Conservation (phyloP, 1,139 yeast genomes). For the Blastobotrys capitulatus region DNA sequence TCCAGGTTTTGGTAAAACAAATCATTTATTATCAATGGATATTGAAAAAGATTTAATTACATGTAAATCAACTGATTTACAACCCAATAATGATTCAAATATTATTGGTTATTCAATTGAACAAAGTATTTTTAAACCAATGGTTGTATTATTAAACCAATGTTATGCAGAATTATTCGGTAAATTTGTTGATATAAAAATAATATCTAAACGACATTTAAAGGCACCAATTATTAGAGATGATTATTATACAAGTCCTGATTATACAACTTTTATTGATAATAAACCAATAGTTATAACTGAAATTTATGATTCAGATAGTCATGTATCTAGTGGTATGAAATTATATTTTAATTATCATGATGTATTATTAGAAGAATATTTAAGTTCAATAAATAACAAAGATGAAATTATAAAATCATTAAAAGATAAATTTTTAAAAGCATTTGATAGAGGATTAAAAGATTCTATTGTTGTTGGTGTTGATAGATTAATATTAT, state of each 20-base stretch:
- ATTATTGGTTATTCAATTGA: constrained; percentile 4
- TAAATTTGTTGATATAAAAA: neutral
- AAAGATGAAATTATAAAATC: neutral
- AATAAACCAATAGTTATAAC: neutral
- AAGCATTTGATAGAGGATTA: constrained; percentile 7
- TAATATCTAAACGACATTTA: constrained; percentile 3
- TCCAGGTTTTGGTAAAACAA: neutral
- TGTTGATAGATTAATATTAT: constrained; percentile 6
- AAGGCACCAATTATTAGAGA: constrained; percentile 2
- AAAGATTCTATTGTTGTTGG: constrained; percentile 5
- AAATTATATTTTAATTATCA: constrained; percentile 1
- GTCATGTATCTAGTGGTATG: constrained; percentile 8
- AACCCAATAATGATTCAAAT: neutral
- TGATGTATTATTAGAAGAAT: neutral
- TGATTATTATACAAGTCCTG: constrained; percentile 3
- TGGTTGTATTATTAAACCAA: constrained; percentile 3
- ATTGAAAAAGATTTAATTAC: neutral
- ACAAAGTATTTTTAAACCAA: constrained; percentile 1
- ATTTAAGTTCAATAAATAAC: constrained; percentile 2
- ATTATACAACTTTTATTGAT: constrained; percentile 7
- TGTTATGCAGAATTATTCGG: constrained; percentile 3
- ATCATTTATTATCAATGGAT: neutral
- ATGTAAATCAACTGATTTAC: neutral
- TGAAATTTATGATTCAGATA: constrained; percentile 3
- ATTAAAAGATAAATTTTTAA: neutral